These are phyloP conservation scores for Trifolium fragiferum DNA, from an alignment of 306 rosid species.

Conservation along the genomic window DNA sequence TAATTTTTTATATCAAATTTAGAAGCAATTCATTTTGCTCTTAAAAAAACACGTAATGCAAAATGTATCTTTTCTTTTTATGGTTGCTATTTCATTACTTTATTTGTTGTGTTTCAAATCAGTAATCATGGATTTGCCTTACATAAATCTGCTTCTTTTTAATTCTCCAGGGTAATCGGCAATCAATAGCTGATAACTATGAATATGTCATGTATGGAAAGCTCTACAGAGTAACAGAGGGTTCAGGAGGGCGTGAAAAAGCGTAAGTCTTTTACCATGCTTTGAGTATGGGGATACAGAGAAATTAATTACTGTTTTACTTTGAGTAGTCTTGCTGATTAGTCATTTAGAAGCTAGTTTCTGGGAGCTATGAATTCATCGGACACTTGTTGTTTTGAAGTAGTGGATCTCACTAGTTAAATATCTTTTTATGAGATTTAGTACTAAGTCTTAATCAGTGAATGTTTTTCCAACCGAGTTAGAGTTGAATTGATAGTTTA, in stretches of 20 bases:
- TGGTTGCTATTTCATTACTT: not conserved
- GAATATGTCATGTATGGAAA: slow-evolving; percentile 96
- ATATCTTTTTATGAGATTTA: not conserved
- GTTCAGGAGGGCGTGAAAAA: slow-evolving; percentile 72
- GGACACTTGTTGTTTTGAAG: not conserved
- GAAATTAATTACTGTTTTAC: slow-evolving; percentile 1
- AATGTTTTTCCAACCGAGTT: slow-evolving; percentile 18
- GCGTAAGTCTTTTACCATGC: slow-evolving; percentile 61
- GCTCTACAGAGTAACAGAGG: slow-evolving; percentile 78
- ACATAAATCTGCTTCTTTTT: slow-evolving; percentile 16
- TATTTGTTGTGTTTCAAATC: slow-evolving; percentile 23
- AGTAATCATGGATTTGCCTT: slow-evolving; percentile 13
- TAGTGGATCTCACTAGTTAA: not conserved
- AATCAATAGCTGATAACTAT: slow-evolving; percentile 81
- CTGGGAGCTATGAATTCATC: not conserved
- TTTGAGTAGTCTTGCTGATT: slow-evolving; percentile 16
- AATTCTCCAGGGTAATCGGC: slow-evolving; percentile 58
- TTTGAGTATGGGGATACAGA: slow-evolving; percentile 9
- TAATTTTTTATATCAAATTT: too few species aligned
- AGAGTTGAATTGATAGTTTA: slow-evolving; percentile 24
- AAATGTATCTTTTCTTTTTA: slow-evolving; percentile 10
- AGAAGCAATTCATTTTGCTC: not conserved
- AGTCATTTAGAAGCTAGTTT: slow-evolving; percentile 21
- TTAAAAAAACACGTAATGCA: not conserved
- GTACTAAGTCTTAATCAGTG: not conserved